Conservation (phyloP, 495 filamentous ascomycete genomes). For the Margaritispora aquatica region DNA sequence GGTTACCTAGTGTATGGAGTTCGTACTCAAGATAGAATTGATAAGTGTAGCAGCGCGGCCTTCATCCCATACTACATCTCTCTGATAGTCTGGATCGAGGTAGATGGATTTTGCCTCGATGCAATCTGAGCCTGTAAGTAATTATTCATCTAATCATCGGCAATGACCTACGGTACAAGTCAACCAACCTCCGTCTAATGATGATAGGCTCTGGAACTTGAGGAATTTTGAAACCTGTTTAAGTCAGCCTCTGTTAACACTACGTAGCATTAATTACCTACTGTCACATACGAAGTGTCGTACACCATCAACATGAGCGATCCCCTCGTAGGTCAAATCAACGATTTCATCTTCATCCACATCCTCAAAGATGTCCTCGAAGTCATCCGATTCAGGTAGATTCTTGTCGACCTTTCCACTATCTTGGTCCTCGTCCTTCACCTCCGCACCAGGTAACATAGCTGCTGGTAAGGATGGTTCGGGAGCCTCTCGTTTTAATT, state of each 20-base stretch:
- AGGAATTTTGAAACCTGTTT: slow-evolving; percentile 20
- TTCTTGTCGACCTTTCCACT: slow-evolving; percentile 2
- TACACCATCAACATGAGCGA: slow-evolving; percentile 17
- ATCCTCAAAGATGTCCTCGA: slow-evolving; percentile 17
- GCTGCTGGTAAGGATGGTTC: not conserved
- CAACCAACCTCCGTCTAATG: slow-evolving; percentile 2
- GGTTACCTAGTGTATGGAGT: not conserved
- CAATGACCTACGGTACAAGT: not conserved
- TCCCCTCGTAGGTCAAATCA: slow-evolving; percentile 15
- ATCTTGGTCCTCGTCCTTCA: slow-evolving; percentile 10
- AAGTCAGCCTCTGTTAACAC: not conserved
- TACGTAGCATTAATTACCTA: not conserved
- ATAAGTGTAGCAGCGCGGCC: slow-evolving; percentile 32
- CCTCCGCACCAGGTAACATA: slow-evolving; percentile 4
- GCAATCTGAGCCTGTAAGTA: slow-evolving; percentile 19
- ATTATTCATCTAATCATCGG: not conserved
- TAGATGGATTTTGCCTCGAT: slow-evolving; percentile 30
- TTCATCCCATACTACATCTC: slow-evolving; percentile 41
- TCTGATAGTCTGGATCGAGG: slow-evolving; percentile 42
- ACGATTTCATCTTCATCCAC: slow-evolving; percentile 14
- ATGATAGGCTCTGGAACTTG: slow-evolving; percentile 20
- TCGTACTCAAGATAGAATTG: slow-evolving; percentile 36
- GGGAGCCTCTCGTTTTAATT: slow-evolving; percentile 1
- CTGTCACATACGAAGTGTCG: slow-evolving; percentile 21
- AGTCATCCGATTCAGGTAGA: slow-evolving; percentile 1